Evolutionary conservation across 768 basidiomycete genomes (phyloP).

Genomic region (Russula sp.): DNA sequence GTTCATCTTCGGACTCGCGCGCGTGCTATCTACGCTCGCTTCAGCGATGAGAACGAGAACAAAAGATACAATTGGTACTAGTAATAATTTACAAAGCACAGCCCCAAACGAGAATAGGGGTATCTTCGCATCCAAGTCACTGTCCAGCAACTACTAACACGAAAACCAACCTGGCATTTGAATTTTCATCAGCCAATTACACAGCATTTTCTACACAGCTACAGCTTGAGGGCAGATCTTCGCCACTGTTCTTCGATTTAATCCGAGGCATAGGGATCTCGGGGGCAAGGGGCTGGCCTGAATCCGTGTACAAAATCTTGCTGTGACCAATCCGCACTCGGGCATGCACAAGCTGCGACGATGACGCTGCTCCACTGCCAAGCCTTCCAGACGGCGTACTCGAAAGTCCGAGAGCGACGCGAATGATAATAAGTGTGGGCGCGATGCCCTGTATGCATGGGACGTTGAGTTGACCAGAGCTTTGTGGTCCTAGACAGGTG

Average conservation of each 20-base stretch:
- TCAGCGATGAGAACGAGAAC: neutral
- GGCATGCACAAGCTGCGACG: neutral
- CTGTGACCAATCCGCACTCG: neutral
- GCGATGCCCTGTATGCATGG: constrained; percentile 12
- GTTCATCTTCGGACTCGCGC: too few relatives aligned
- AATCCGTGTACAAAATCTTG: neutral
- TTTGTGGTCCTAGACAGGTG: neutral
- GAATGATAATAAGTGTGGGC: constrained; percentile 10
- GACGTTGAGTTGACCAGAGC: too few relatives aligned
- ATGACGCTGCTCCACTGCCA: neutral
- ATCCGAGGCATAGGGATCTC: neutral
- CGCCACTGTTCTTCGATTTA: neutral
- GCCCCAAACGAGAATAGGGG: neutral
- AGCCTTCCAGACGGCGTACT: neutral
- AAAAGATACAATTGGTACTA: neutral
- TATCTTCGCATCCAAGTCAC: too few relatives aligned
- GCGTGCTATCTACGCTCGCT: too few relatives aligned
- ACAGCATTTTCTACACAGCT: neutral
- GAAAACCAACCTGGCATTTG: neutral
- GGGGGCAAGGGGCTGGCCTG: neutral
- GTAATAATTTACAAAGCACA: neutral
- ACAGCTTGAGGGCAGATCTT: neutral
- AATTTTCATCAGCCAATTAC: neutral
- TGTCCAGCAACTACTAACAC: neutral
- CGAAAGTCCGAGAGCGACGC: constrained; percentile 13